Conservation (phyloP, 805 yeast genomes). For the Lachancea sp. region DNA sequence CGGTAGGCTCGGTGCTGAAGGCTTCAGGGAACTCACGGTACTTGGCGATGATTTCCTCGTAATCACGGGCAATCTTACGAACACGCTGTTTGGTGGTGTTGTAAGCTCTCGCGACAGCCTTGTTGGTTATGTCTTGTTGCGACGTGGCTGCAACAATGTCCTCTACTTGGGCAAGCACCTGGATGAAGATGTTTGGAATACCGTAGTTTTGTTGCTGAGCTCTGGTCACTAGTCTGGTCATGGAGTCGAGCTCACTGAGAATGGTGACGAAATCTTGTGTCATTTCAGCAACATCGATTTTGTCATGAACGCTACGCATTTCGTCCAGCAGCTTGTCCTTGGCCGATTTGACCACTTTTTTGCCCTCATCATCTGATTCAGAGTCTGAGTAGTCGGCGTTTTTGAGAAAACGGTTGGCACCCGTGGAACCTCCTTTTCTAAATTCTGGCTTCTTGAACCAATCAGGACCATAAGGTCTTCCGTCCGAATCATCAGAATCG, state of each 20-base stretch:
- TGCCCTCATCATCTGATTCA: constrained; percentile 58
- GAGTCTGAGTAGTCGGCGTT: constrained; percentile 34
- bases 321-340: constrained; percentile 90
- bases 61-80: constrained; percentile 70
- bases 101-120: constrained; percentile 81
- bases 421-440: constrained; percentile 29
- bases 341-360: constrained; percentile 85
- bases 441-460: constrained; percentile 39
- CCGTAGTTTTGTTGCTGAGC: constrained; percentile 67
- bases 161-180: constrained; percentile 65
- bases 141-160: constrained; percentile 52
- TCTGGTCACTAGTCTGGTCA: constrained; percentile 58
- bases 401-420: constrained; percentile 32
- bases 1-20: constrained; percentile 42
- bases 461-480: constrained; percentile 39
- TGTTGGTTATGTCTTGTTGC: constrained; percentile 63
- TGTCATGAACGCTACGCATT: constrained; percentile 57
- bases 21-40: constrained; percentile 66
- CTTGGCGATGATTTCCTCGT: constrained; percentile 49
- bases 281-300: constrained; percentile 61
- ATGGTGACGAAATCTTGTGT: constrained; percentile 75
- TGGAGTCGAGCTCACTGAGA: constrained; percentile 69
- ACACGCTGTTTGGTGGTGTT: constrained; percentile 85
- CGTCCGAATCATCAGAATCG: constrained; percentile 39
- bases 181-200: constrained; percentile 66